A percentile compares a stretch with the other conserved stretches of the same genome.
Conservation (phyloP, 1,284 basidiomycete genomes). For the Marasmius sp. region DNA sequence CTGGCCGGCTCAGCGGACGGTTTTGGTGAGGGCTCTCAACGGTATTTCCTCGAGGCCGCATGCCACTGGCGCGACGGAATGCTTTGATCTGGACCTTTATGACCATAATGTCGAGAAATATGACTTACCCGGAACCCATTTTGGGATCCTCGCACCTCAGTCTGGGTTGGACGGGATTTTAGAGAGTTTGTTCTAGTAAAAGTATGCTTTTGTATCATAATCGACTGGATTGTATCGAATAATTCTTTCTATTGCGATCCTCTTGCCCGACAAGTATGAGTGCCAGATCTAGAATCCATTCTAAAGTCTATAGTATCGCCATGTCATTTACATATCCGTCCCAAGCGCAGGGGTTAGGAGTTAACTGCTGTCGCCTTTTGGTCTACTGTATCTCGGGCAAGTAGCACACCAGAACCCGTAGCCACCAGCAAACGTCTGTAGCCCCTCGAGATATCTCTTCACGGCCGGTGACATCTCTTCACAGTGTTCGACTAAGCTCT, state of each 20-base stretch:
- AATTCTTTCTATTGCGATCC: no score
- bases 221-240: no score
- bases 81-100: background rate
- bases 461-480: background rate
- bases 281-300: no score
- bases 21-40: background rate
- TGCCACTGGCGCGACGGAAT: background rate
- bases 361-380: background rate
- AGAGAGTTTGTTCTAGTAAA: background rate
- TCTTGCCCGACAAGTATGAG: no score
- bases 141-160: background rate
- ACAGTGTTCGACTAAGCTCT: background rate
- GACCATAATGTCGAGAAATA: background rate
- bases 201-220: no score
- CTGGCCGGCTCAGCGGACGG: background rate
- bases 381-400: background rate
- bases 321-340: no score
- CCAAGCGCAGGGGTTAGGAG: background rate
- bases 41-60: background rate
- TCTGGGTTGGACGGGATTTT: conserved; percentile 1
- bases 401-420: background rate
- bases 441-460: background rate
- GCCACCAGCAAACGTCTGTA: background rate
- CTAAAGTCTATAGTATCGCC: no score
- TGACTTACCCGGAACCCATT: background rate